These are phyloP conservation scores for Agaricus blazei DNA, from an alignment of 768 basidiomycete genomes.

Conservation along the genomic window DNA sequence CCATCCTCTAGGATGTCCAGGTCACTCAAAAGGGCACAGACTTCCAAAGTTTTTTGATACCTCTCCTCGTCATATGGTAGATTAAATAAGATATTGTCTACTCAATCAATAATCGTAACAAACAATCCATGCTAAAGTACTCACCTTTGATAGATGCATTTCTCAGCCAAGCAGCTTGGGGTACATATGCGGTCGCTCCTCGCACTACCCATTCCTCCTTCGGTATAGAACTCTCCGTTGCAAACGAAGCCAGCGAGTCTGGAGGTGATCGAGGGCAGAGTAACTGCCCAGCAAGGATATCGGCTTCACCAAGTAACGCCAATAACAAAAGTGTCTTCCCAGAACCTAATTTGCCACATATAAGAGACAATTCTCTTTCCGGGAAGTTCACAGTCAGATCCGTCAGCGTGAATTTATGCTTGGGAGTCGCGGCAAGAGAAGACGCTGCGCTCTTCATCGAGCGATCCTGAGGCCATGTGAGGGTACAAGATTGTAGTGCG, in stretches of 20 bases:
- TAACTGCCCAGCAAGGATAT: constrained; percentile 76
- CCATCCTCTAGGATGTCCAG: constrained; percentile 83
- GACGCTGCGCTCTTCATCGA: constrained; percentile 37
- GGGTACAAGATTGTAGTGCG: constrained; percentile 77
- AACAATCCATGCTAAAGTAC: not conserved
- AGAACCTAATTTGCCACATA: constrained; percentile 87
- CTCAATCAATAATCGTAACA: not conserved
- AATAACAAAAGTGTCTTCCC: constrained; percentile 86
- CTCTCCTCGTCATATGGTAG: constrained; percentile 76
- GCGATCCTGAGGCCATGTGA: constrained; percentile 88
- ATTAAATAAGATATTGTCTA: constrained; percentile 73
- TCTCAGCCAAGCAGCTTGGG: constrained; percentile 65
- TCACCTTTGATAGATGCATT: constrained; percentile 59
- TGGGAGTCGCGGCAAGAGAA: constrained; percentile 67
- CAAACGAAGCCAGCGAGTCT: constrained; percentile 63
- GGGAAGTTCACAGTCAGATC: constrained; percentile 80
- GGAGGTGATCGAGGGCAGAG: constrained; percentile 83
- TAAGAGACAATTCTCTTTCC: constrained; percentile 67
- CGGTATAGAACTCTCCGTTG: constrained; percentile 26
- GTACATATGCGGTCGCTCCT: constrained; percentile 84
- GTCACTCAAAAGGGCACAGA: constrained; percentile 69
- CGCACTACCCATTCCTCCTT: constrained; percentile 72
- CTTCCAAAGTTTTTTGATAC: constrained; percentile 75
- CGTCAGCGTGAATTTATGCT: constrained; percentile 73
- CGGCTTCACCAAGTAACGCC: constrained; percentile 84